Conservation (phyloP, 768 basidiomycete species). For the Dentipellis sp. region DNA sequence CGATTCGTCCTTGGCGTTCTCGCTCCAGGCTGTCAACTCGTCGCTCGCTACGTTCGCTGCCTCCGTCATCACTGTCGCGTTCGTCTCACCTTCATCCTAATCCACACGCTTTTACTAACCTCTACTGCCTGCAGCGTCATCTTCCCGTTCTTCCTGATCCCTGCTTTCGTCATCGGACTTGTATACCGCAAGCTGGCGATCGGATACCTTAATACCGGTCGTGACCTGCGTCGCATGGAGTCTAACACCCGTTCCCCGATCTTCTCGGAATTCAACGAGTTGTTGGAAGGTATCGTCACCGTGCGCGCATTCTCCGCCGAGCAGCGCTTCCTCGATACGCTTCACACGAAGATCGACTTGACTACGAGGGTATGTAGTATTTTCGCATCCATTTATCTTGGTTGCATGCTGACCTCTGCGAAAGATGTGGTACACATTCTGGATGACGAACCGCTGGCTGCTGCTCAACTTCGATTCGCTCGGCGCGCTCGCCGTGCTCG, state of each 20-base stretch:
- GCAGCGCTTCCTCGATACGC: conserved; percentile 59
- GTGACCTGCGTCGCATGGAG: conserved; percentile 85
- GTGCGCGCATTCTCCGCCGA: conserved; percentile 88
- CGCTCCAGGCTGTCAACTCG: conserved; percentile 68
- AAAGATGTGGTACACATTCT: conserved; percentile 79
- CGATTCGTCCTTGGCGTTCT: conserved; percentile 59
- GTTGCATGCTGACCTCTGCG: neutral
- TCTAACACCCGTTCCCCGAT: conserved; percentile 81
- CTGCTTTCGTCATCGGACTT: conserved; percentile 63
- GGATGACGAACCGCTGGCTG: conserved; percentile 89
- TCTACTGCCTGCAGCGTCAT: conserved; percentile 35
- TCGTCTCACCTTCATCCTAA: conserved; percentile 17
- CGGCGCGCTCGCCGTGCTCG: conserved; percentile 62
- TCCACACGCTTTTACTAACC: conserved; percentile 10
- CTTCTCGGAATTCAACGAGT: conserved; percentile 73
- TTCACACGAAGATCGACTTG: conserved; percentile 65
- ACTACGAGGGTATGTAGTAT: conserved; percentile 54
- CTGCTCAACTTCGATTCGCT: conserved; percentile 75
- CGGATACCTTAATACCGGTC: conserved; percentile 70
- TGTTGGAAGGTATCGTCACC: conserved; percentile 86
- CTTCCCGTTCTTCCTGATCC: conserved; percentile 78
- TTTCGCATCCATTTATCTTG: neutral
- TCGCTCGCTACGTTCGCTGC: conserved; percentile 73
- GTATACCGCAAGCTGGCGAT: conserved; percentile 62
- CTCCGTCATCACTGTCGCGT: conserved; percentile 66